phyloP scores from a whole-genome alignment of 225 moss, liverwort and hornwort species.

The Neckera pumila region DNA sequence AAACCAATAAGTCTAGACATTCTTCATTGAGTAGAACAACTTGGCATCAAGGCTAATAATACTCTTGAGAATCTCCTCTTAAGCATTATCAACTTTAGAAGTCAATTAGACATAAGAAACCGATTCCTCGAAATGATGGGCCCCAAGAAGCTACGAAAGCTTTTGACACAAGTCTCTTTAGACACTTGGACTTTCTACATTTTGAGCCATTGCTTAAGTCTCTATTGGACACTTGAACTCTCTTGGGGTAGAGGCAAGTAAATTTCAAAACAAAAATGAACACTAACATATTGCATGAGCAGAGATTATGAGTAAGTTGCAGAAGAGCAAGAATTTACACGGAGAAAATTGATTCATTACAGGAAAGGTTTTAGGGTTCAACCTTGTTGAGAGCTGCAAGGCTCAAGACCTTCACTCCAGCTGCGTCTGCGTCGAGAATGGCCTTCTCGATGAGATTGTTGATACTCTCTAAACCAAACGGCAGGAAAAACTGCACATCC shows the following conservation, averaged over 20 bases:
- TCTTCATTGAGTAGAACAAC: too few relatives aligned
- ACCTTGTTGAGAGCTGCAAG: slow-evolving; percentile 70
- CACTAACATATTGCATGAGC: not conserved
- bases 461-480: slow-evolving; percentile 24
- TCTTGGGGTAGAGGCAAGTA: not conserved
- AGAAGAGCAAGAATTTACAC: not conserved
- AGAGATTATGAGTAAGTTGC: too few relatives aligned
- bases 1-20: too few relatives aligned
- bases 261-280: too few relatives aligned
- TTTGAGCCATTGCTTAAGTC: not conserved
- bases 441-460: slow-evolving; percentile 44
- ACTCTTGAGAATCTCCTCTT: not conserved
- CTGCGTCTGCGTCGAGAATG: slow-evolving; percentile 36
- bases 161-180: not conserved
- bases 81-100: not conserved
- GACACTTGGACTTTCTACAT: not conserved
- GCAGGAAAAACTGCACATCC: slow-evolving; percentile 39
- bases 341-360: not conserved
- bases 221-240: not conserved
- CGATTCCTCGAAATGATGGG: not conserved
- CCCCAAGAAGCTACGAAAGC: not conserved
- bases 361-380: not conserved
- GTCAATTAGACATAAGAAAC: not conserved
- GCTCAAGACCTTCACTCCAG: slow-evolving; percentile 53
- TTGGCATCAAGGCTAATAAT: not conserved